phyloP scores from a whole-genome alignment of 805 yeast genomes.

The Starmerella sirachaensis region DNA sequence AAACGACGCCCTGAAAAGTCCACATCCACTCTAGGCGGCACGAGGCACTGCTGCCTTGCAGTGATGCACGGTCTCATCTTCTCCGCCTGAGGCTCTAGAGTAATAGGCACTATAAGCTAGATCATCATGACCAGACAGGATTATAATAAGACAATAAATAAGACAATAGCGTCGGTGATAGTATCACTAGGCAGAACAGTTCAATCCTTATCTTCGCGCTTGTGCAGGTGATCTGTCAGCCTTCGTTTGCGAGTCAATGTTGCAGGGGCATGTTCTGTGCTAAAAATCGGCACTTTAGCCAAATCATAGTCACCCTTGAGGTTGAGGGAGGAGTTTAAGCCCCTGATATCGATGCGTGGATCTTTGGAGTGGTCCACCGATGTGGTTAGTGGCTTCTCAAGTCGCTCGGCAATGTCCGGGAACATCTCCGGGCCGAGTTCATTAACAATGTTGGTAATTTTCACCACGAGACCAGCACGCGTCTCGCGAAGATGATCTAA shows the following conservation, averaged over 20 bases:
- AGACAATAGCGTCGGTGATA: no score
- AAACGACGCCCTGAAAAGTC: no score
- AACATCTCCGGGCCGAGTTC: constrained; percentile 71
- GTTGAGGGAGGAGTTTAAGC: constrained; percentile 16
- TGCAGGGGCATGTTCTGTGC: constrained; percentile 16
- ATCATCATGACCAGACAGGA: no score
- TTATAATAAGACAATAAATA: no score
- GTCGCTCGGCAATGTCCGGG: constrained; percentile 54
- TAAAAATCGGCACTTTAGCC: constrained; percentile 22
- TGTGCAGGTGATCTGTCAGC: neutral
- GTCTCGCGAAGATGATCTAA: constrained; percentile 44
- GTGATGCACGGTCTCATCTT: no score
- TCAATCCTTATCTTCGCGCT: constrained; percentile 2
- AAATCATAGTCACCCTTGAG: constrained; percentile 21
- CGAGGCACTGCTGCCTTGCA: no score
- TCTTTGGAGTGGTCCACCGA: constrained; percentile 13
- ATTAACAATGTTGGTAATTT: constrained; percentile 70
- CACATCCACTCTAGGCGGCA: no score
- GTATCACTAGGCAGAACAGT: no score
- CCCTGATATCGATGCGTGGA: constrained; percentile 22
- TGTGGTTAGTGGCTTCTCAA: constrained; percentile 17
- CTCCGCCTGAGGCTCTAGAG: no score
- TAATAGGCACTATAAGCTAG: no score
- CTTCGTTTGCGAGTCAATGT: constrained; percentile 6
- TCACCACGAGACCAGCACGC: constrained; percentile 51